Base-by-base conservation (phyloP, 768 basidiomycete genomes). In the Astraeus odoratus region DNA sequence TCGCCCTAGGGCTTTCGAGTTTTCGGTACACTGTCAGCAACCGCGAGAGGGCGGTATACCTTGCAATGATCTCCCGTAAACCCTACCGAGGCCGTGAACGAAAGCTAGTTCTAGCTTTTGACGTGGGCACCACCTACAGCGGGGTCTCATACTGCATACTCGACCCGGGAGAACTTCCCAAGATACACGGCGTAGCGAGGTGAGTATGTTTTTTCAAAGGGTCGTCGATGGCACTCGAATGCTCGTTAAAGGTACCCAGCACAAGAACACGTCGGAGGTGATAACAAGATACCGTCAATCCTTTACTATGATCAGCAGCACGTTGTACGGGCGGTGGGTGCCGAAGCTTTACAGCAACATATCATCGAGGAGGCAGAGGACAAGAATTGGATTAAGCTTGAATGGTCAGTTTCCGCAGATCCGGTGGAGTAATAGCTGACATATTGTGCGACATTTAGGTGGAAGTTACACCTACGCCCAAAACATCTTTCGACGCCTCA, bases 111-210 rank as follows among this genome's bases (percentile, higher is more conserved):
- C 49, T 78, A 18, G 74, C 73, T 0, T 72, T 78, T 29, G 77
- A 78, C 46, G 56, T 78, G 2, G 77, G 77, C 5, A 78, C 72
- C 1, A 77, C 73, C 2, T 75, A 59, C 40, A 76, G 75, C 26
- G 73, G 73, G 3, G 61, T 77, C 8, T 73, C 71, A 0, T 77
- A 77, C 48, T 51, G 58, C 30, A 55, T 65, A 25, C 59, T 65
- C 10, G 53, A 55, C 35, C 61, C 63, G 26, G 64, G 59, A 8
- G 58, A 65, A 33, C 51, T 51, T 19, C 60, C 59, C 2, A 25
- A 52, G 16, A 39, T 56, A 22, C 49, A 27, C 23, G 49, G 57
- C 8, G 55, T 58, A 8, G 47, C 54, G 20, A 53, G 57, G 63
- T 64, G 31, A 46, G 57, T 13, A 6, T 5, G 3, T 10, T 7